phyloP scores from a whole-genome alignment of 164 flowering plant genomes.

The Liquidambar formosana region DNA sequence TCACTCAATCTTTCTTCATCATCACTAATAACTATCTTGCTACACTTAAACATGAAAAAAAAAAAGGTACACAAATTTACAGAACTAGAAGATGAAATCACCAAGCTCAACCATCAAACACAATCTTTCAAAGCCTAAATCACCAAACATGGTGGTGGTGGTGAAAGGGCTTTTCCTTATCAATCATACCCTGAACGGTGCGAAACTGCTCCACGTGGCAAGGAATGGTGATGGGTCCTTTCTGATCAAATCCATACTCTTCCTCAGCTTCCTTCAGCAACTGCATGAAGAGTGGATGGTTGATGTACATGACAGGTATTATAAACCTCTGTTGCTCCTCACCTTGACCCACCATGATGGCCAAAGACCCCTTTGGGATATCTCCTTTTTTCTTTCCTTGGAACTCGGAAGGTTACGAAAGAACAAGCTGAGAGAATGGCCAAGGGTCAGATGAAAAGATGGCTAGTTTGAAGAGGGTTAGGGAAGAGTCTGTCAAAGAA shows the following conservation, averaged over 20 bases:
- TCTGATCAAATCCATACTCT: conserved; percentile 56
- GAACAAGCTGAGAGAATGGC: conserved; percentile 57
- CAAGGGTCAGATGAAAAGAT: conserved; percentile 76
- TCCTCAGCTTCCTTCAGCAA: conserved; percentile 61
- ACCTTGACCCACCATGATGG: conserved; percentile 49
- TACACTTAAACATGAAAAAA: no score
- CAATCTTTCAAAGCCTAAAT: conserved; percentile 27
- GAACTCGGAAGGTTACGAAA: conserved; percentile 17
- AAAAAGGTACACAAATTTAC: no score
- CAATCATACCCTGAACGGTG: conserved; percentile 44
- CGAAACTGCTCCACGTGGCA: conserved; percentile 60
- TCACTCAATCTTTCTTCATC: no score
- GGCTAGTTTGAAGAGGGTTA: conserved; percentile 55
- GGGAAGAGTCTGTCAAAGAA: conserved; percentile 51
- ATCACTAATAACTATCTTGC: no score
- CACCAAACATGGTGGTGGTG: conserved; percentile 38
- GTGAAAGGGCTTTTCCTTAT: conserved; percentile 27
- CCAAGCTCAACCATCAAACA: no score
- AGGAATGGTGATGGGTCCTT: conserved; percentile 61
- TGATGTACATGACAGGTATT: conserved; percentile 57
- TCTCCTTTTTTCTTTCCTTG: no score
- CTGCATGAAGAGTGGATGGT: conserved; percentile 57
- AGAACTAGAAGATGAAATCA: no score
- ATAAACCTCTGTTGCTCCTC: conserved; percentile 57
- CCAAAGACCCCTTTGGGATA: conserved; percentile 52